Evolutionary conservation across 2,329 filamentous ascomycete species (phyloP).

Genomic region (Domatiomyces globalis): DNA sequence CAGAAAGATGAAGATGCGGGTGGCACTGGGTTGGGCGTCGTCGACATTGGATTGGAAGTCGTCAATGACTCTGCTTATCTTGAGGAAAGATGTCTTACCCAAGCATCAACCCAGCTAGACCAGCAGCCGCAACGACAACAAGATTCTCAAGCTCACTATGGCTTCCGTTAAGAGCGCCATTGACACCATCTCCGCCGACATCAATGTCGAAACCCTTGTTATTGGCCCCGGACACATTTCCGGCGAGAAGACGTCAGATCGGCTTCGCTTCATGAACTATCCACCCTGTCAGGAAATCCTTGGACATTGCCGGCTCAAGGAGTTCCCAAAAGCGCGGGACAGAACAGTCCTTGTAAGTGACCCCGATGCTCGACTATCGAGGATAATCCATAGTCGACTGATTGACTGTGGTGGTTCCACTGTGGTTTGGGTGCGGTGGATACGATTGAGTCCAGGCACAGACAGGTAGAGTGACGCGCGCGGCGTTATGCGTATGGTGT

Average conservation of each 20-base stretch:
- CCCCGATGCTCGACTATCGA: not conserved
- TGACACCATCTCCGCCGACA: constrained; percentile 2
- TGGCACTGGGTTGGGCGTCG: no score
- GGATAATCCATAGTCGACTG: not conserved
- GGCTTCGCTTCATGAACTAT: constrained; percentile 11
- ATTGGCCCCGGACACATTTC: constrained; percentile 21
- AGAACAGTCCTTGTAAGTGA: not conserved
- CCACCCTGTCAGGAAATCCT: no score
- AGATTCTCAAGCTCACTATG: constrained; percentile 13
- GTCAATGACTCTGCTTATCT: constrained; percentile 11
- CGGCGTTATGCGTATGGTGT: not conserved
- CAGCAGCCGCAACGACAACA: constrained; percentile 30
- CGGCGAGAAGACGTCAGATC: constrained; percentile 8
- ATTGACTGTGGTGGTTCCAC: no score
- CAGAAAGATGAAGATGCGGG: no score
- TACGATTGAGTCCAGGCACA: no score
- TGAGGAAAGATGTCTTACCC: constrained; percentile 21
- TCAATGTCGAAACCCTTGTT: constrained; percentile 18
- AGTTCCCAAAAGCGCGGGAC: not conserved
- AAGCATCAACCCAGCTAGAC: constrained; percentile 33
- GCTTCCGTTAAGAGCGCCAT: constrained; percentile 14
- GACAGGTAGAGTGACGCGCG: no score
- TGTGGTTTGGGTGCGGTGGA: no score
- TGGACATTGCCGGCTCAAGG: no score
- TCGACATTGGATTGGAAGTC: constrained; percentile 32